Percentiles rank a stretch among this genome's conserved stretches.
These are phyloP conservation scores for Phycomyces nitens DNA, from an alignment of 192 early-diverging fungal species.

Conservation along the genomic window DNA sequence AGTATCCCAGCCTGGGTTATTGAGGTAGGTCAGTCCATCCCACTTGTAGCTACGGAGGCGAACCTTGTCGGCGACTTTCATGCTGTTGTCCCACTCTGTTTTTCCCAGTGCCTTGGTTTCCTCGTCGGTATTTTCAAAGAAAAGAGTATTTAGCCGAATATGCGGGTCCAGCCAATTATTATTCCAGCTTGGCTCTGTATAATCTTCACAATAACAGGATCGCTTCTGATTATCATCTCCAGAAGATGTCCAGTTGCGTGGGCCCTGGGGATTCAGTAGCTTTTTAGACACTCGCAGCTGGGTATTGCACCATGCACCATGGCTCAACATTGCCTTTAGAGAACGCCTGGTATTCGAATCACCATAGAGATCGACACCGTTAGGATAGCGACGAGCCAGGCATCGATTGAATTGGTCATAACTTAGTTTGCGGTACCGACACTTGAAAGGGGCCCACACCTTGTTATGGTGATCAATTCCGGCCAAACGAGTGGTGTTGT, in stretches of 20 bases:
- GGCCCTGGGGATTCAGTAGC: neutral
- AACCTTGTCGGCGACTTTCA: neutral
- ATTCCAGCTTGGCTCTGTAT: slow-evolving; percentile 32
- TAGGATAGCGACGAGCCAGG: slow-evolving; percentile 28
- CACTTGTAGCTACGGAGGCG: slow-evolving; percentile 38
- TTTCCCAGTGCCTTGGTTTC: slow-evolving; percentile 8
- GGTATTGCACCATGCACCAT: slow-evolving; percentile 42
- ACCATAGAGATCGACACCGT: slow-evolving; percentile 41
- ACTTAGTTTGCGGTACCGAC: slow-evolving; percentile 34
- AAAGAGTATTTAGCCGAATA: slow-evolving; percentile 11
- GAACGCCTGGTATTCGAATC: slow-evolving; percentile 47
- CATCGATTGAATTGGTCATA: slow-evolving; percentile 41
- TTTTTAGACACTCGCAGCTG: neutral
- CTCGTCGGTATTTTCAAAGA: slow-evolving; percentile 19
- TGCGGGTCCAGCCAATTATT: slow-evolving; percentile 20
- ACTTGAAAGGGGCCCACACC: slow-evolving; percentile 48
- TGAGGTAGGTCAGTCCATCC: slow-evolving; percentile 45
- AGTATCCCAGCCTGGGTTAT: slow-evolving; percentile 32
- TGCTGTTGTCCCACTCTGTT: slow-evolving; percentile 5
- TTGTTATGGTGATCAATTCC: slow-evolving; percentile 31
- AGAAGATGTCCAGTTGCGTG: neutral
- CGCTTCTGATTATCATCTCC: slow-evolving; percentile 4
- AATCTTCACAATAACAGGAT: slow-evolving; percentile 47
- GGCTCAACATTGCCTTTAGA: slow-evolving; percentile 45
- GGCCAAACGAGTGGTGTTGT: slow-evolving; percentile 17